A percentile compares a stretch with the other conserved stretches of the same genome.
These are phyloP conservation scores for Cyathus striatus DNA, from an alignment of 768 basidiomycete genomes.

Conservation along the genomic window DNA sequence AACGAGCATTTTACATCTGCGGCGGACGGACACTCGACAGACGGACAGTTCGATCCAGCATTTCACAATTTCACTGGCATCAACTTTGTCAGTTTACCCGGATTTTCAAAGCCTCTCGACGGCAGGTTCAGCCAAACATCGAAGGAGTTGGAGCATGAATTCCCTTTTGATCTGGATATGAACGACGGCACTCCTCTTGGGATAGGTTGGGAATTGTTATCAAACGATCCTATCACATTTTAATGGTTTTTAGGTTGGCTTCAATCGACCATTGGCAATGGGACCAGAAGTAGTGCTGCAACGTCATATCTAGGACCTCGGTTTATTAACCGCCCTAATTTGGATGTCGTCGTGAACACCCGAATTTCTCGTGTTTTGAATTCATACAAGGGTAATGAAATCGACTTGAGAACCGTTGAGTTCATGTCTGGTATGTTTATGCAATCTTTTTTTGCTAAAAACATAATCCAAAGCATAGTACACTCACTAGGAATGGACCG, in stretches of 20 bases:
- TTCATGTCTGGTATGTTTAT: slow-evolving; percentile 10
- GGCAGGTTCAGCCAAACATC: slow-evolving; percentile 25
- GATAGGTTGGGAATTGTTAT: slow-evolving; percentile 4
- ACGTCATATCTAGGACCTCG: no score
- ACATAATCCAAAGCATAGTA: no score
- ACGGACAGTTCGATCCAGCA: slow-evolving; percentile 25
- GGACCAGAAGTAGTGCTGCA: slow-evolving; percentile 17
- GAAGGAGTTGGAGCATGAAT: slow-evolving; percentile 26
- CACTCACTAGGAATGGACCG: no score
- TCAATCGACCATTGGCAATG: slow-evolving; percentile 14
- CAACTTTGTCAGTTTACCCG: slow-evolving; percentile 19
- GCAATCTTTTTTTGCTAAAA: no score
- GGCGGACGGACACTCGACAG: slow-evolving; percentile 21
- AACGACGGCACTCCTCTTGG: slow-evolving; percentile 38
- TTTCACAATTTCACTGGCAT: no score
- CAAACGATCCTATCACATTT: background rate
- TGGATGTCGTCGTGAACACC: slow-evolving; percentile 22
- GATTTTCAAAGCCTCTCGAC: slow-evolving; percentile 20
- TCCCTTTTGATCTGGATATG: slow-evolving; percentile 35
- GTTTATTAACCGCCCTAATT: no score
- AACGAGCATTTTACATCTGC: slow-evolving; percentile 20
- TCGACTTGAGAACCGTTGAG: background rate
- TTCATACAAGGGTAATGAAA: slow-evolving; percentile 5
- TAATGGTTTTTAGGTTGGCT: slow-evolving; percentile 11
- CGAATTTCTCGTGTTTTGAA: slow-evolving; percentile 15